Base-by-base conservation (phyloP, 1,284 basidiomycete species). In the Pyrrhoderma noxium region DNA sequence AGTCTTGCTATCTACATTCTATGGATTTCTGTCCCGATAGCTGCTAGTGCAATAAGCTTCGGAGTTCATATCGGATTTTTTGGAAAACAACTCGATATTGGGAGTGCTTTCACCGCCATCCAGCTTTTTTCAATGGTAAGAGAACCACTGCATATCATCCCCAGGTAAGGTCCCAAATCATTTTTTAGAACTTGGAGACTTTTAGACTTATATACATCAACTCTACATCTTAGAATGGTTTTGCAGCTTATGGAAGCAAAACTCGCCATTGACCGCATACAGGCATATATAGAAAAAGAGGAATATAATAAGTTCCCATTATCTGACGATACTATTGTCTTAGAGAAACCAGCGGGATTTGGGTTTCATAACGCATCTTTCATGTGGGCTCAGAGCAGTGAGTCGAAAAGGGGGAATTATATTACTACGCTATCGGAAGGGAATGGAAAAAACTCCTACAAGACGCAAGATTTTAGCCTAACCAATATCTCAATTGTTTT, bases 231-330 rank as follows among this genome's bases (percentile, higher is more conserved):
- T 31, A 31, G 27, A 19, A 44, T 25, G 25, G n/a, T 27, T 3
- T 34, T 45, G 4, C 18, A 41, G 13, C 23, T 44, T 18, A 16
- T 44, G 7, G 64, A 91, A 76, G 77, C 86, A 0, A 73, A 79
- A 18, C 87, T 95, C 2, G 80, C 88, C 0, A 64, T 94, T 21
- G 76, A 89, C 45, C 85, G 93, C 46, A 89, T 95, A 52, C 75
- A 87, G 22, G 80, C 78, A 0, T 95, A 85, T 65, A 74, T 95
- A 8, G 74, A 75, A 3, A 91, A 94, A 65, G 88, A 89, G 41
- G 93, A 94, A 65, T 77, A 75, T 11, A 82, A 83, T 66, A 82
- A 86, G 0, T 85, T 81, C 0, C 75, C 79, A 0, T 65, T 88
- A 41, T 85, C 85, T 61, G 68, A 70, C 8, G 80, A 77, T 14